Percentiles rank a stretch among this genome's conserved stretches.
Conservation (phyloP, 805 yeast genomes). For the Kuraishia cidri region DNA sequence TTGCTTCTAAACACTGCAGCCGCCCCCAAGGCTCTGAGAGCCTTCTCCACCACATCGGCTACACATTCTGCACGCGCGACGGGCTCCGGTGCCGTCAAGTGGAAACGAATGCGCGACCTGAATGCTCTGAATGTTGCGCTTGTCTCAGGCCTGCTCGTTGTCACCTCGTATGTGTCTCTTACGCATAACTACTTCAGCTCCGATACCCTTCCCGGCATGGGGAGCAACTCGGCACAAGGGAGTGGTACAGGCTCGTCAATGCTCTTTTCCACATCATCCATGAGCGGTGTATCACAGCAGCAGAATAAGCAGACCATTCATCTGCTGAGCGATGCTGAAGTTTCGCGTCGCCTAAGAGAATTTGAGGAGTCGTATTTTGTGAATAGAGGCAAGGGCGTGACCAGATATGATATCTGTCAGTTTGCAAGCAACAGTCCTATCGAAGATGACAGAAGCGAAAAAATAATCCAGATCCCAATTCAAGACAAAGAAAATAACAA, state of each 20-base stretch:
- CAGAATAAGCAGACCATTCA: conserved; percentile 44
- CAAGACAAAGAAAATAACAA: conserved; percentile 46
- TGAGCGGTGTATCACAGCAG: conserved; percentile 25
- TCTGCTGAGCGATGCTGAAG: conserved; percentile 59
- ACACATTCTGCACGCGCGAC: not conserved
- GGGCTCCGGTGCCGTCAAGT: conserved; percentile 1
- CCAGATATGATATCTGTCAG: conserved; percentile 84
- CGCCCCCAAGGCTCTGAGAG: too few relatives aligned
- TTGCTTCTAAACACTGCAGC: too few relatives aligned
- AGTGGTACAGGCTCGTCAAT: conserved; percentile 5
- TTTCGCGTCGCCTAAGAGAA: conserved; percentile 57
- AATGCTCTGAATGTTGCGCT: conserved; percentile 17
- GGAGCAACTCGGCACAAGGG: conserved; percentile 3
- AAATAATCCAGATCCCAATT: conserved; percentile 66
- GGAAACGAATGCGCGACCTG: conserved; percentile 18
- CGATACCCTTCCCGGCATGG: conserved; percentile 15
- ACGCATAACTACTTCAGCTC: conserved; percentile 16
- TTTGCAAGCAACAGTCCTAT: conserved; percentile 88
- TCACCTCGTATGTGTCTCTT: conserved; percentile 21
- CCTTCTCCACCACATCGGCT: not conserved
- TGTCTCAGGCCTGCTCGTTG: conserved; percentile 21
- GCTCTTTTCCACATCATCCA: conserved; percentile 33
- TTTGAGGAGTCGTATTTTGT: conserved; percentile 75
- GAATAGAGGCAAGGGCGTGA: conserved; percentile 79
- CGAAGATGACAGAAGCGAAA: conserved; percentile 89